phyloP scores from a whole-genome alignment of 2,329 filamentous ascomycete species.

The Elsinoe fawcettii region DNA sequence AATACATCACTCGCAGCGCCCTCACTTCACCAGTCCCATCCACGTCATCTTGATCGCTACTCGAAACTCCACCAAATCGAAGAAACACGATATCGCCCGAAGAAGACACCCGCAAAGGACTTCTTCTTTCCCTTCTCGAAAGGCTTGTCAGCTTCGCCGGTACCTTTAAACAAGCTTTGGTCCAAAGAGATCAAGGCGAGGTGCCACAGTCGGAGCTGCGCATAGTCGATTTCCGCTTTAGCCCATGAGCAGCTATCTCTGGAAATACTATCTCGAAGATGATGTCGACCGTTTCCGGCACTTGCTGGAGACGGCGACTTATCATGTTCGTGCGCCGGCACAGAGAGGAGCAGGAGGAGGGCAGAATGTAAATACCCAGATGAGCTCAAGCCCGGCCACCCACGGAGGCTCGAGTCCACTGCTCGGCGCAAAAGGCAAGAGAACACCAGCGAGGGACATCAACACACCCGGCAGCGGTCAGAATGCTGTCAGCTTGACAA shows the following conservation, averaged over 20 bases:
- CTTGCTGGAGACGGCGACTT: constrained; percentile 67
- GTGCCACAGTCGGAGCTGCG: constrained; percentile 56
- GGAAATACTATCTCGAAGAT: constrained; percentile 95
- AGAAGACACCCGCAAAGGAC: not conserved
- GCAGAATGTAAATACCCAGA: constrained; percentile 25
- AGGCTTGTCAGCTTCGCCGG: constrained; percentile 42
- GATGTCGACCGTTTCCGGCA: constrained; percentile 93
- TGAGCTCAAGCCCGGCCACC: constrained; percentile 8
- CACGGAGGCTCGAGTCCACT: constrained; percentile 12
- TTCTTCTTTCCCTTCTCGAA: not conserved
- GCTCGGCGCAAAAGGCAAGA: constrained; percentile 27
- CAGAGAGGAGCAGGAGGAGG: constrained; percentile 41
- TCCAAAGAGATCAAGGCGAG: constrained; percentile 82
- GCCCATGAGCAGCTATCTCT: constrained; percentile 93
- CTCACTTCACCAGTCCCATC: not conserved
- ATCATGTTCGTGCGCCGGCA: constrained; percentile 44
- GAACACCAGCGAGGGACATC: constrained; percentile 20
- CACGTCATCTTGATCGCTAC: not conserved
- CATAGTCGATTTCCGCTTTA: constrained; percentile 33
- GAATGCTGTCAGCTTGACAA: constrained; percentile 41
- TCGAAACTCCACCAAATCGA: not conserved
- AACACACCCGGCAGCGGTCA: constrained; percentile 40
- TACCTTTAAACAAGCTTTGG: constrained; percentile 90
- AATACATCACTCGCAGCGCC: not conserved
- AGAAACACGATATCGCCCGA: not conserved